Evolutionary conservation across 2,329 filamentous ascomycete species (phyloP), one percentile per base, ranked within the genome.

Genomic region (Pseudogymnoascus sp.): DNA sequence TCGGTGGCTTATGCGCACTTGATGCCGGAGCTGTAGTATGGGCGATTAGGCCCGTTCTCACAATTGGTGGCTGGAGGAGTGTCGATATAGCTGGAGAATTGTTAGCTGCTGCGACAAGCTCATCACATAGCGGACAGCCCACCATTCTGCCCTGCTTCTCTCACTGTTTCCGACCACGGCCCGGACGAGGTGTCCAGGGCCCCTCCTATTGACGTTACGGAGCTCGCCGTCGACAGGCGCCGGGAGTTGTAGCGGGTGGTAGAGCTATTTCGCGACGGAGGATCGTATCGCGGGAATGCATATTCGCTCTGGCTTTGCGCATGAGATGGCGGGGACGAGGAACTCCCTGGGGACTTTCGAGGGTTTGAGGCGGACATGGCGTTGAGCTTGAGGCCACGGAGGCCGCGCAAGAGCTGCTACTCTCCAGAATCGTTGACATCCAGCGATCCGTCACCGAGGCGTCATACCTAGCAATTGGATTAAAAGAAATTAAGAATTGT

Each of bases 21-120:
- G 85, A 84, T 14, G 76, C 75, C 1, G 90, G 84, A 2, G 88
- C 85, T 1, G 87, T 81, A 0, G 88, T 88, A 74, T 95, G 89
- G 22, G 92, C 89, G 62, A 92, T 81, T 59, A 96, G 82, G 62
- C 93, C 92, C 2, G 92, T 96, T 66, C 93, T 86, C 63, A 95
- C 86, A 67, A 96, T 96, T 3, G 93, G 91, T 28, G 91, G 88
- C 71, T 96, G 90, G 3, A 97, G 83, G n/a, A 97, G 82, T 1
- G 91, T 96, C 7, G 92, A 96, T 69, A 97, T 97, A 65, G 94
- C 89, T 91, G 66, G 11, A 61, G 28, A 19, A 62, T 60, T 69
- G 59, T 72, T 63, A 62, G 58, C 22, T 55, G 7, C 45, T 45
- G 19, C 25, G 14, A 61, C 28, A 42, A 25, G 16, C 61, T 71